These are phyloP conservation scores for Beauveria bassiana DNA, from an alignment of 2,329 filamentous ascomycete genomes.

Conservation along the genomic window DNA sequence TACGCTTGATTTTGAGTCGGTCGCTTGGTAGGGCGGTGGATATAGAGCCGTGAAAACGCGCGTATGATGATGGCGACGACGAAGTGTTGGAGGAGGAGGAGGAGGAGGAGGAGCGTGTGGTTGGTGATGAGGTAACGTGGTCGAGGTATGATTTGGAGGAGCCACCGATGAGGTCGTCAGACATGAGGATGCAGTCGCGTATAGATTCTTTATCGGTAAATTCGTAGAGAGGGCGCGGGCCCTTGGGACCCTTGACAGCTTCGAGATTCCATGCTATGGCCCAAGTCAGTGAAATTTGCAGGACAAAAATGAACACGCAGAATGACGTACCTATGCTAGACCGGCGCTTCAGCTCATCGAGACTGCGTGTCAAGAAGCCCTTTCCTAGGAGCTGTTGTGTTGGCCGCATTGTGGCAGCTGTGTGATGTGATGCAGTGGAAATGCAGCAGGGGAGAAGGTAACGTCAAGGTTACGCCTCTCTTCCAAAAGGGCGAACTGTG, in stretches of 20 bases:
- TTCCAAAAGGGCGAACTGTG: not conserved
- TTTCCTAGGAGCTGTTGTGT: constrained; percentile 37
- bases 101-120: constrained; percentile 12
- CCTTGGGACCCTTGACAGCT: constrained; percentile 56
- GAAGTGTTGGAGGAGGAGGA: constrained; percentile 11
- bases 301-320: not conserved
- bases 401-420: constrained; percentile 35
- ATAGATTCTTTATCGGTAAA: constrained; percentile 48
- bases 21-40: constrained; percentile 75
- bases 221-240: constrained; percentile 55
- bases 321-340: constrained; percentile 42
- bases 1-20: constrained; percentile 64
- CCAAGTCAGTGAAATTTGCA: not conserved
- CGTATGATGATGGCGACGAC: constrained; percentile 40
- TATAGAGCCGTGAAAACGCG: constrained; percentile 79
- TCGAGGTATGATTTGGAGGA: constrained; percentile 70
- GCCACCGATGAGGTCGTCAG: constrained; percentile 79
- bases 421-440: not conserved
- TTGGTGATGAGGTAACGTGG: constrained; percentile 36
- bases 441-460: not conserved
- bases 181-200: constrained; percentile 65
- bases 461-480: not conserved
- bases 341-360: constrained; percentile 52
- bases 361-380: constrained; percentile 50
- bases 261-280: constrained; percentile 58